Conservation (phyloP, 2,329 filamentous ascomycete species). For the Ophiostoma australiae region DNA sequence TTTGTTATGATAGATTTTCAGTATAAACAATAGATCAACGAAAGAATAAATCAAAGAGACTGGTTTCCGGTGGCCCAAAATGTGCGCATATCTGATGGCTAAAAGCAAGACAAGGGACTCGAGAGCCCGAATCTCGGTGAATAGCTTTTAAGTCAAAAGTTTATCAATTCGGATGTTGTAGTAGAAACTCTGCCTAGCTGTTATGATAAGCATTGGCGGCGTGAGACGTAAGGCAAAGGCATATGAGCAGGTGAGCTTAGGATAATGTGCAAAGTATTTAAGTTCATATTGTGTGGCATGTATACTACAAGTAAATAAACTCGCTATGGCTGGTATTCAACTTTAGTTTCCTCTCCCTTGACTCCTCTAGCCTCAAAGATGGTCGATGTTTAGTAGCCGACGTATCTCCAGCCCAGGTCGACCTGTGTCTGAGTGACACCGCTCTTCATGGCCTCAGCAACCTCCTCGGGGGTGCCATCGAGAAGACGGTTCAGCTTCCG, state of each 20-base stretch:
- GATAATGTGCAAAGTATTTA: too few species aligned
- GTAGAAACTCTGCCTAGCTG: too few species aligned
- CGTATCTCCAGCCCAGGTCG: conserved; percentile 31
- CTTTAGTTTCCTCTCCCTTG: not conserved
- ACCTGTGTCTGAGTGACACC: conserved; percentile 31
- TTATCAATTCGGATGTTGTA: too few species aligned
- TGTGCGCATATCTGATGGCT: not conserved
- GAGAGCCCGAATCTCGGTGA: too few species aligned
- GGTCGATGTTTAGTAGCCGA: conserved; percentile 26
- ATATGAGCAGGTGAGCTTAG: too few species aligned
- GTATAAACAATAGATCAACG: not conserved
- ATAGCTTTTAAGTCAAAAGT: too few species aligned
- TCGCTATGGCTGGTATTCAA: not conserved
- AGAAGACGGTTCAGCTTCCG: conserved; percentile 28
- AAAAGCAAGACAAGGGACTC: too few species aligned
- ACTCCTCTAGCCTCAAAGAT: not conserved
- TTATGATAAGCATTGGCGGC: too few species aligned
- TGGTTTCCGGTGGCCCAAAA: too few species aligned
- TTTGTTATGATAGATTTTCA: not conserved
- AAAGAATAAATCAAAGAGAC: not conserved
- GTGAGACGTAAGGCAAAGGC: too few species aligned
- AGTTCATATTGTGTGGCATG: not conserved
- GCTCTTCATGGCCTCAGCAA: conserved; percentile 29
- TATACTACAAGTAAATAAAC: not conserved
- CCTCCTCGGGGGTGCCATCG: conserved; percentile 27